Percentiles rank a stretch among this genome's conserved stretches.
Conservation (phyloP, 352 stramenopile genomes). For the Pythium phragmitis region DNA sequence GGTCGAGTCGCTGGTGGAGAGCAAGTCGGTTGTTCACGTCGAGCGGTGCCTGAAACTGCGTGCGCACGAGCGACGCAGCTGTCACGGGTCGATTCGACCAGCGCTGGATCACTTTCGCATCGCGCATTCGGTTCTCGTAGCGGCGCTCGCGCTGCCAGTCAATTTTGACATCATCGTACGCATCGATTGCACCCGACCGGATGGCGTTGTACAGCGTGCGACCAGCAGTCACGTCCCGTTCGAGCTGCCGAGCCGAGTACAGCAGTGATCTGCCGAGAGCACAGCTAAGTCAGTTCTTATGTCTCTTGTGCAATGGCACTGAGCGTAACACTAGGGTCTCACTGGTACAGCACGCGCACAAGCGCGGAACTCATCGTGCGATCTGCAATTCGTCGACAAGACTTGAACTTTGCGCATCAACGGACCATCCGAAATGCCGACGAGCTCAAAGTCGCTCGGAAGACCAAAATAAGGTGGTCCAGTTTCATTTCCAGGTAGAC, state of each 20-base stretch:
- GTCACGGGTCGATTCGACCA: constrained; percentile 32
- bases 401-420: constrained; percentile 33
- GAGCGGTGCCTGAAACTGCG: constrained; percentile 47
- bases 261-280: constrained; percentile 41
- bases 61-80: constrained; percentile 43
- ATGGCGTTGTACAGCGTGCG: constrained; percentile 62
- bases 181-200: constrained; percentile 58
- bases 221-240: constrained; percentile 46
- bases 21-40: constrained; percentile 27
- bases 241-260: constrained; percentile 50
- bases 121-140: constrained; percentile 52
- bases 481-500: background rate
- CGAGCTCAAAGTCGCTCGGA: constrained; percentile 2
- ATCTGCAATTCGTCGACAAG: constrained; percentile 9
- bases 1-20: constrained; percentile 50
- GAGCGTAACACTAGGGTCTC: background rate
- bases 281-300: background rate
- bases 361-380: constrained; percentile 29
- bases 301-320: background rate
- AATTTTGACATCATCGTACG: constrained; percentile 60
- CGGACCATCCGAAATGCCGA: constrained; percentile 19
- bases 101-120: constrained; percentile 41
- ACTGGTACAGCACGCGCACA: constrained; percentile 47
- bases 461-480: constrained; percentile 20
- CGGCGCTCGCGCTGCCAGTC: constrained; percentile 76